Evolutionary conservation across 2,329 filamentous ascomycete species (phyloP).

Genomic region (Fusarium xyrophilum): DNA sequence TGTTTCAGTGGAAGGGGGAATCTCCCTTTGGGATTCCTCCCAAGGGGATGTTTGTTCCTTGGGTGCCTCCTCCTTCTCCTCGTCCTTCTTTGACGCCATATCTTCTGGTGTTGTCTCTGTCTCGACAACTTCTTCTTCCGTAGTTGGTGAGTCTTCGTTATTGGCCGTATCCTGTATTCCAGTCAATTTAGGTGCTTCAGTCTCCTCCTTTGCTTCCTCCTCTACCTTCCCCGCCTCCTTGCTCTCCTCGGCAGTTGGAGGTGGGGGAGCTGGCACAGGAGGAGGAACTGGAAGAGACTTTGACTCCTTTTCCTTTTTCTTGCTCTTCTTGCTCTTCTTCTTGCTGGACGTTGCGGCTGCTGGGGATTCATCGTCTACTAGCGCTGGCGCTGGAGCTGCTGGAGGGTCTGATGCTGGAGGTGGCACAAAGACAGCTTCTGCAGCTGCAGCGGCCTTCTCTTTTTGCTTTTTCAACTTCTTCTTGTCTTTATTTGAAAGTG

Average conservation of each 20-base stretch:
- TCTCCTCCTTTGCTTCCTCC: constrained; percentile 26
- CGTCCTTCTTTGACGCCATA: constrained; percentile 12
- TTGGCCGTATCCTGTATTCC: constrained; percentile 21
- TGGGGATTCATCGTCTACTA: constrained; percentile 14
- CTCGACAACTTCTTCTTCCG: constrained; percentile 1
- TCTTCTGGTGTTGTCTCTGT: constrained; percentile 9
- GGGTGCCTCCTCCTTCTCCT: constrained; percentile 5
- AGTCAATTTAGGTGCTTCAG: constrained; percentile 14
- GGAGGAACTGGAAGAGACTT: constrained; percentile 2
- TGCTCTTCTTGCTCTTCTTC: constrained; percentile 38
- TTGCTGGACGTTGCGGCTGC: constrained; percentile 16
- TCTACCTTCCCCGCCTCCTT: constrained; percentile 31
- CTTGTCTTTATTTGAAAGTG: constrained; percentile 32
- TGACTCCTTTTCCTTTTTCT: constrained; percentile 29
- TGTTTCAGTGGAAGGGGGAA: constrained; percentile 2
- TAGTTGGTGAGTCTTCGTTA: constrained; percentile 5
- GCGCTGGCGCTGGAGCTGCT: constrained; percentile 4
- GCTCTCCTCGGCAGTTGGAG: constrained; percentile 11
- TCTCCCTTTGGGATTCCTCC: constrained; percentile 2
- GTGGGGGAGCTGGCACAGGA: constrained; percentile 2
- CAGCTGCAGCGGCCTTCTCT: constrained; percentile 9
- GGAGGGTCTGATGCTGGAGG: constrained; percentile 21
- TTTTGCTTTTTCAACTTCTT: constrained; percentile 31
- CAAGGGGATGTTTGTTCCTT: constrained; percentile 19
- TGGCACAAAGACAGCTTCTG: constrained; percentile 7